Evolutionary conservation across 805 yeast genomes (phyloP), one percentile per base, ranked within the genome.

Genomic region (Pichia occidentalis): DNA sequence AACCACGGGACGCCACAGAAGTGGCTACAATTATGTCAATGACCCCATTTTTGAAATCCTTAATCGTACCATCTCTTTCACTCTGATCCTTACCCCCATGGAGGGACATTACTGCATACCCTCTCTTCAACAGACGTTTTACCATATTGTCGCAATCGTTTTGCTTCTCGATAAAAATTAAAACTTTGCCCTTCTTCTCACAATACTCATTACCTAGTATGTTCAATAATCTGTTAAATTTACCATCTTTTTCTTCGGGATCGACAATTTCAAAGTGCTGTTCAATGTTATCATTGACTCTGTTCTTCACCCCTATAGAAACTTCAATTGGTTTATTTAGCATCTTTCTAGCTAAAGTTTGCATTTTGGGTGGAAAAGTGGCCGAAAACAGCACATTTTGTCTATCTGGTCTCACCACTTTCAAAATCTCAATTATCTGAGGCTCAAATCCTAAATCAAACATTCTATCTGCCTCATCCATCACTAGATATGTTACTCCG

Each of bases 401-500:
- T 34, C 82, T 67, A 54, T 88, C 96, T 0, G 92, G 92, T 34
- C 97, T 67, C 3, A 85, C 69, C 6, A 16, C 26, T 14, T 36
- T 29, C 54, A 87, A 67, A 17, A 92, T 80, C 51, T 85, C 85
- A 48, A 73, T 77, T 4, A 92, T 86, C 54, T 92, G 98, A 0
- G 98, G 97, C 50, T 86, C 97, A 61, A 92, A 92, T 1, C 98
- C 98, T 72, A 92, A 66, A 57, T 92, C 98, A 63, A 90, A 90
- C 83, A 92, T 79, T 46, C 98, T 64, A 59, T 92, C 98, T 1
- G 97, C 97, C 55, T 92, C 98, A 56, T 92, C 98, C 42, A 92
- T 63, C 0, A 88, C 94, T n/a, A 86, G 68, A 57, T 80, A 86
- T 0, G 95, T 79, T 5, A 83, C 77, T 29, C 88, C 63, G 21